These are phyloP conservation scores for Ceratonia siliqua DNA, from an alignment of 306 rosid species.

Conservation along the genomic window DNA sequence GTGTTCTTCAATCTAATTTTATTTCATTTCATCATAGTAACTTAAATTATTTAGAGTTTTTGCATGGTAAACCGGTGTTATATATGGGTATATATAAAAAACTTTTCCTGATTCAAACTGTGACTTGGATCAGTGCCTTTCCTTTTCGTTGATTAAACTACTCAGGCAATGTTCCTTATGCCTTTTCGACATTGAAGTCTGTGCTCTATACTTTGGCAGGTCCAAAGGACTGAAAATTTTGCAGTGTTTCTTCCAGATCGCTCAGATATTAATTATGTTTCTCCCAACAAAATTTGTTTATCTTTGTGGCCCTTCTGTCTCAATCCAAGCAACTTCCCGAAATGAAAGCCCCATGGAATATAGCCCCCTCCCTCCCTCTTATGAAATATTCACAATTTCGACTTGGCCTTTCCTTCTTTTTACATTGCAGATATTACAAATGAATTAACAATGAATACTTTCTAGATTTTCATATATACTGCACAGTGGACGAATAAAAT, in stretches of 20 bases:
- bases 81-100: conserved; percentile 22
- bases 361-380: conserved; percentile 16
- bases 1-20: conserved; percentile 10
- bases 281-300: conserved; percentile 21
- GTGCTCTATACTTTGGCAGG: conserved; percentile 55
- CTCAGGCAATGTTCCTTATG: conserved; percentile 86
- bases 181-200: conserved; percentile 71
- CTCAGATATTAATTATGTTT: conserved; percentile 34
- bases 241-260: conserved; percentile 47
- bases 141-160: conserved; percentile 75
- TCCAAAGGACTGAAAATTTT: conserved; percentile 40
- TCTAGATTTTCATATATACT: neutral
- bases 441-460: neutral
- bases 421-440: conserved; percentile 18
- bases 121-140: conserved; percentile 53
- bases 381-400: neutral
- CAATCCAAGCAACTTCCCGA: conserved; percentile 27
- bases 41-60: neutral
- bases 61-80: conserved; percentile 56
- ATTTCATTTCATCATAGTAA: conserved; percentile 1
- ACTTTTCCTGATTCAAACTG: conserved; percentile 51
- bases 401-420: conserved; percentile 20
- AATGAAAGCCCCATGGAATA: conserved; percentile 44
- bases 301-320: conserved; percentile 32
- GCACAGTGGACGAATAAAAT: neutral